Conservation (phyloP, 2,329 filamentous ascomycete genomes). For the Grosmannia serpens region DNA sequence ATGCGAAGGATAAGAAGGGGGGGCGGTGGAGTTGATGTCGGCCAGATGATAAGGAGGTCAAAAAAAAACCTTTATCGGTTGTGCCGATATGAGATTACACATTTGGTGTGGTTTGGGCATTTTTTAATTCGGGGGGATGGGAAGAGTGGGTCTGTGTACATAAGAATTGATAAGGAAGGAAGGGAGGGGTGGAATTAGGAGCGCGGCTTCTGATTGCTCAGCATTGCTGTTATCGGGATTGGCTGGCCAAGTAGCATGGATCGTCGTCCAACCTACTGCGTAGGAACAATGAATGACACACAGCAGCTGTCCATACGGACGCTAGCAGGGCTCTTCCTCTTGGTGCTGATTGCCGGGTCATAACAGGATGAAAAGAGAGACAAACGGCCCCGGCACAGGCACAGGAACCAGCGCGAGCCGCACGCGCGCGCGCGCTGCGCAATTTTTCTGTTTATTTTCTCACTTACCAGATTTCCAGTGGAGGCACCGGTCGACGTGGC, state of each 20-base stretch:
- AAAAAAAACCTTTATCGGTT: constrained; percentile 15
- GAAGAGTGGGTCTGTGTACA: constrained; percentile 6
- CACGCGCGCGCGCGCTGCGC: neutral
- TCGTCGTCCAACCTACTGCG: neutral
- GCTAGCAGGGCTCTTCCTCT: neutral
- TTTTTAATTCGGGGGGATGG: constrained; percentile 10
- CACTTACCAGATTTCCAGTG: constrained; percentile 2
- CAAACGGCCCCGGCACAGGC: too few relatives aligned
- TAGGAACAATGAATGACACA: neutral
- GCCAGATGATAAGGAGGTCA: constrained; percentile 13
- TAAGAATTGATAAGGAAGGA: constrained; percentile 11
- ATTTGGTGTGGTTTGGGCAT: constrained; percentile 5
- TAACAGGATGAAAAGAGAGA: neutral
- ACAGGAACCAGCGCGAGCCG: neutral
- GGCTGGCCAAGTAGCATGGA: neutral
- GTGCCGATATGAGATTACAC: constrained; percentile 14
- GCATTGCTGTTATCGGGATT: neutral
- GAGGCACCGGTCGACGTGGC: neutral
- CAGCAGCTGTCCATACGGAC: neutral
- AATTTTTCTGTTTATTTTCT: neutral
- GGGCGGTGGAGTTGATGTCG: constrained; percentile 6
- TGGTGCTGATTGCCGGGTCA: neutral
- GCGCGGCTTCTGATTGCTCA: neutral
- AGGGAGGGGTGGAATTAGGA: neutral
- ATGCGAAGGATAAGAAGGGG: constrained; percentile 6